Evolutionary conservation across 2,329 filamentous ascomycete genomes (phyloP).

Genomic region (Aureobasidium sp.): DNA sequence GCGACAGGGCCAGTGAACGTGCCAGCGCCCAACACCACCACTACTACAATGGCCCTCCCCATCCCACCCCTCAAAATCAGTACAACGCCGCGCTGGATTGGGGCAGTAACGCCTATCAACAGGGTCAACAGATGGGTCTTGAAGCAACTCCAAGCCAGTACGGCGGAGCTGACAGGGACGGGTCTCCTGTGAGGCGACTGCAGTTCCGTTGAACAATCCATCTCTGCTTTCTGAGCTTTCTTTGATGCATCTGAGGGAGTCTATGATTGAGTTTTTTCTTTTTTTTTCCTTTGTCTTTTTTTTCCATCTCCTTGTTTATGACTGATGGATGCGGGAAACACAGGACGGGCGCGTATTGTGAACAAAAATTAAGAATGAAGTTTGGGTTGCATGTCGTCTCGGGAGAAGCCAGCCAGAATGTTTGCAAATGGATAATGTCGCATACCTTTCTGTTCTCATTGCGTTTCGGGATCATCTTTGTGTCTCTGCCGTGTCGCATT

Average conservation of each 20-base stretch:
- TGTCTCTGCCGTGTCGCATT: too few species aligned
- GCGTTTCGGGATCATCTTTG: too few species aligned
- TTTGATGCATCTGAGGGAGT: too few species aligned
- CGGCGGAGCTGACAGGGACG: slow-evolving; percentile 26
- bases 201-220: slow-evolving; percentile 24
- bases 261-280: neutral
- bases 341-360: neutral
- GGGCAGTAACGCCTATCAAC: slow-evolving; percentile 26
- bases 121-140: slow-evolving; percentile 20
- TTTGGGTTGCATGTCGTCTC: too few species aligned
- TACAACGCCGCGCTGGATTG: slow-evolving; percentile 25
- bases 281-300: neutral
- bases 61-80: slow-evolving; percentile 29
- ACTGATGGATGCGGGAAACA: neutral
- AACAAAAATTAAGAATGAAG: too few species aligned
- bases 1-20: slow-evolving; percentile 33
- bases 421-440: too few species aligned
- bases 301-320: neutral
- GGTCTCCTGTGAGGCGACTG: slow-evolving; percentile 29
- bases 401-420: too few species aligned
- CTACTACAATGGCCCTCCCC: slow-evolving; percentile 22
- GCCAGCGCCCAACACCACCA: slow-evolving; percentile 18
- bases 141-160: slow-evolving; percentile 29
- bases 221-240: too few species aligned
- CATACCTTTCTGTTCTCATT: too few species aligned